Base-by-base conservation (phyloP, 2,329 filamentous ascomycete species). In the Venturia oleaginea region DNA sequence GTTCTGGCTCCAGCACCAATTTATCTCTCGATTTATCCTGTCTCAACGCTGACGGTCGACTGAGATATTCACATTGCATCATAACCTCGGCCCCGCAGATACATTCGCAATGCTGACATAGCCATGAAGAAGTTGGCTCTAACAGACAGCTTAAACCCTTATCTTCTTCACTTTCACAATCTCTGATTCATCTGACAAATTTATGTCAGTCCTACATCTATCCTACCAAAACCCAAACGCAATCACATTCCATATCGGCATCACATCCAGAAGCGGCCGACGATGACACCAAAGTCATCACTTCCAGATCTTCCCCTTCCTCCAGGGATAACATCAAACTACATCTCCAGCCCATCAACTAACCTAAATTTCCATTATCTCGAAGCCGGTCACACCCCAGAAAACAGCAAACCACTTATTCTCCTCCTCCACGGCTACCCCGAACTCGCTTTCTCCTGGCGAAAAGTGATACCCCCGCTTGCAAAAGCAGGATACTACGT, bases 371-470 rank as follows among this genome's bases (percentile, higher is more conserved):
- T 84, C 73, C 86, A 90, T 73, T 72, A 85, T 42, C 77, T 88
- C 22, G 80, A 82, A 68, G 71, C 73, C 32, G 61, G 48, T 37
- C 30, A 32, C 32, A 13, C 6, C 3, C 72, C 76, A 3, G 65
- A 70, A 17, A 72, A 69, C 17, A 69, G 74, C 30, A 78, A 76
- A 7, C 85, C 85, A 1, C 78, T 89, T 13, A 74, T 89, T 10
- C 72, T 89, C 7, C 81, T 87, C 60, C 80, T 84, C 59, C 86
- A 88, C 72, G 87, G 87, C 43, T 90, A 84, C 67, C 87, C 87
- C 1, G 86, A 89, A 70, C 77, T 90, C 2, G 85, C 87, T 34
- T 90, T 82, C 72, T 88, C 86, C 59, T 90, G 86, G 86, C 83
- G 86, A 62, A 84, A 85, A 64, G 74, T 88, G 42, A 79, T 90